phyloP scores from a whole-genome alignment of 306 rosid species.

The Cucumis cinereus region DNA sequence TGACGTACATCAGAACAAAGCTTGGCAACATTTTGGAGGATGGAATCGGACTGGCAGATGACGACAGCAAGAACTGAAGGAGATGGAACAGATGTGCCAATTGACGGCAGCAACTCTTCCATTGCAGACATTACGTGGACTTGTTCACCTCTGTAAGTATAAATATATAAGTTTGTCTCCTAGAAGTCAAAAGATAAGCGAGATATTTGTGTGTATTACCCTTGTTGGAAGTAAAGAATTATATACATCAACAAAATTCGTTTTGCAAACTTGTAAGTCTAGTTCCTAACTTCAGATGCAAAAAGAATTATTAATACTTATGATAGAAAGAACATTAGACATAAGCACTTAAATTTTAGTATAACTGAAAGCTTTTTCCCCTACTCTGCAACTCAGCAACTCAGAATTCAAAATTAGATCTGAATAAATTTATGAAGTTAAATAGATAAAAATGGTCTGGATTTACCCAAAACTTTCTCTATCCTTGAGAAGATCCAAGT shows the following conservation, averaged over 20 bases:
- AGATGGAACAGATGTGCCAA: constrained; percentile 84
- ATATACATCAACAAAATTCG: background rate
- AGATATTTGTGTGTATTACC: background rate
- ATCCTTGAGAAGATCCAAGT: background rate
- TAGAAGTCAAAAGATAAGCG: constrained; percentile 11
- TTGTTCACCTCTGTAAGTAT: constrained; percentile 66
- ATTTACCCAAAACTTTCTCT: background rate
- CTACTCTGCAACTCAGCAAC: background rate
- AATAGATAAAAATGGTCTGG: background rate
- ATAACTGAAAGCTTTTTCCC: background rate
- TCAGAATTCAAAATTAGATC: background rate
- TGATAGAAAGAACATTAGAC: background rate
- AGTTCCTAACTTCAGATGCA: too few relatives aligned
- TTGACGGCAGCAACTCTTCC: constrained; percentile 93
- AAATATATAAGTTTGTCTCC: constrained; percentile 20
- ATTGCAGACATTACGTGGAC: constrained; percentile 62
- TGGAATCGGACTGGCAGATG: constrained; percentile 71
- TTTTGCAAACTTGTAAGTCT: too few relatives aligned
- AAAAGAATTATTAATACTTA: too few relatives aligned
- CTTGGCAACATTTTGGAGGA: constrained; percentile 54
- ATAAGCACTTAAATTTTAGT: background rate
- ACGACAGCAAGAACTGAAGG: constrained; percentile 60
- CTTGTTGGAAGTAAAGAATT: background rate
- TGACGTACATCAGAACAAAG: constrained; percentile 46
- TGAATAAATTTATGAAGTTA: background rate